Base-by-base conservation (phyloP, 169 alveolate species). In the Cryptosporidium meleagridis region DNA sequence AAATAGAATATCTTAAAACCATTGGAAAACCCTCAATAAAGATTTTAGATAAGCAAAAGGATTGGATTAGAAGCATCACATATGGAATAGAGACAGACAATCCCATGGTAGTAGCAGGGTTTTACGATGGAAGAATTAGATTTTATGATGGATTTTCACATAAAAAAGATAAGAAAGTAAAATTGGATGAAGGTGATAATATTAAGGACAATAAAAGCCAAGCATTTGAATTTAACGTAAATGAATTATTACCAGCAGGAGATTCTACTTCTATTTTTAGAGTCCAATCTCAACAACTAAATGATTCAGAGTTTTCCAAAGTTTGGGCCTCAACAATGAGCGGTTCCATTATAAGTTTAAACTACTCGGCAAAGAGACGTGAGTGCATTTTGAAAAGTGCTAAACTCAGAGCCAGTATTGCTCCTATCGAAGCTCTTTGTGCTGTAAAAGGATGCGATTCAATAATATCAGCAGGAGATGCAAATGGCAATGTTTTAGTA, bases 241-340 rank as follows among this genome's bases (percentile, higher is more conserved):
- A 65, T 18, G 67, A 62, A 21, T 48, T 59, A 62, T 29, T 59
- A 9, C 37, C 37, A 55, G 3, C 37, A 16, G 89, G 67, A 45
- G 37, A 65, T 35, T 35, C 62, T 61, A 80, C 89, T 18, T n/a
- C 80, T 21, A 26, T 80, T 26, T 33, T 80, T n/a, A 44, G 39
- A 23, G 75, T 80, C 55, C 65, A 59, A 16, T 37, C 89, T 16
- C 75, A 80, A 45, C 89, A 59, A 51, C 70, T 65, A 31, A 62
- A 80, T 39, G 89, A 80, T 44, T 80, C 89, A 0, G 75, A 61
- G 18, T 80, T 39, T 51, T 80, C 89, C 48, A 80, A 65, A 62
- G 80, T 80, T 26, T 80, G 89, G 89, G 73, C 65, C 37, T 80
- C 89, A 21, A 80, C 89, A 21, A 80, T 80, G 80, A 44, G 59